Base-by-base conservation (phyloP, 108 stramenopile species). In the Epithemia pelagica region DNA sequence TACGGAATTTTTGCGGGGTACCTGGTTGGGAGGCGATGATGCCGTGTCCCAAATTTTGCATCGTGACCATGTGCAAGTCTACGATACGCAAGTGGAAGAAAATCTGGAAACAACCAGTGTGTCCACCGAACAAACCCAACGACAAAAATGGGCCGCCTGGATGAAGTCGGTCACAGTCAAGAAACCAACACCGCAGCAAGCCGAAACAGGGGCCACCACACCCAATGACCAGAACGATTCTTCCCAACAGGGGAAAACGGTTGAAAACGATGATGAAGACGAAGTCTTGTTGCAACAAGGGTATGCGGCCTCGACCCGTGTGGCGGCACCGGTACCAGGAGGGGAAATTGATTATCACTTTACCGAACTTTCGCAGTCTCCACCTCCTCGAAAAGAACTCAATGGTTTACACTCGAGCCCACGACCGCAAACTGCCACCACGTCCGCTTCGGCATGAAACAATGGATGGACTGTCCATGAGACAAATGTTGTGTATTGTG, bases 11-110 rank as follows among this genome's bases (percentile, higher is more conserved):
- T 67, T 92, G 32, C 77, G 84, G 15, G 91, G 91, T 3, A 80
- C 77, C 64, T 92, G 91, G 91, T 59, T 92, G 18, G 87, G 91
- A 23, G 91, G 91, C 30, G 87, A 88, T 62, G 61, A 80, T 22
- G 86, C 87, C 19, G 91, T 92, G 1, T 61, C 71, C 26, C 74
- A 92, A 52, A 85, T 89, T 31, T 60, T 92, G 65, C 84, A 88
- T 18, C 73, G 91, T 27, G 87, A 92, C 68, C 64, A 75, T 31
- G 86, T 87, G 68, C 83, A 92, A 64, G 91, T 92, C 0, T 92
- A 92, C 70, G 91, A 92, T 64, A 89, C 87, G 0, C 67, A 52
- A 10, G 81, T 92, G 57, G 33, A 73, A 27, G 62, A 76, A 18
- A 92, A 92, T 55, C 68, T 92, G 74, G 91, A 92, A 65, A 71